Percentiles rank a stretch among this genome's conserved stretches.
Conservation (phyloP, 108 stramenopile species). For the Chaetoceros muelleri region DNA sequence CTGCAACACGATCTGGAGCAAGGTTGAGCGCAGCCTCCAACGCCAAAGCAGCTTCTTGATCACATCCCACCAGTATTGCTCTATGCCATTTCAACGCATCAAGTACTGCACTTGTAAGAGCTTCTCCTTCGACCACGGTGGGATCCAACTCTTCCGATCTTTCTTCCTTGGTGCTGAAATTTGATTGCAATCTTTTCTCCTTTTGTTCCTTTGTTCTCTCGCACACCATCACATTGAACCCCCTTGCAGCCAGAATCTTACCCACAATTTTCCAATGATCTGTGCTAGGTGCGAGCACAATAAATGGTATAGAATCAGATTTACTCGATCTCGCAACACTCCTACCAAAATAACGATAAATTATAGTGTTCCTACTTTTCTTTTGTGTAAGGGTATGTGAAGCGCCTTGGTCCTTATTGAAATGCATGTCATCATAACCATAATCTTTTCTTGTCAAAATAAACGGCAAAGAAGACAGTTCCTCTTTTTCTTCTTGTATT, state of each 20-base stretch:
- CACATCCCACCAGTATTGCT: conserved; percentile 43
- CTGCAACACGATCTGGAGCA: conserved; percentile 34
- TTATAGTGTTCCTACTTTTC: conserved; percentile 9
- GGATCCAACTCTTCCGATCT: neutral
- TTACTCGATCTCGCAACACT: conserved; percentile 4
- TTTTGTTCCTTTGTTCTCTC: conserved; percentile 21
- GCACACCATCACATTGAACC: conserved; percentile 49
- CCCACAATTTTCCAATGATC: conserved; percentile 49
- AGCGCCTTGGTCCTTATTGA: neutral
- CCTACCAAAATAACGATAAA: conserved; percentile 35
- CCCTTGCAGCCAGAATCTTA: conserved; percentile 31
- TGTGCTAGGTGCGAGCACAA: conserved; percentile 42
- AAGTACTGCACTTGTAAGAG: conserved; percentile 8
- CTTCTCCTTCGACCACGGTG: conserved; percentile 4
- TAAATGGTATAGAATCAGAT: conserved; percentile 27
- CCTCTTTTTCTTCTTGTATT: no score
- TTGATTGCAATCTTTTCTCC: neutral
- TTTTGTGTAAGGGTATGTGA: no score
- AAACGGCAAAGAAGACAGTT: neutral
- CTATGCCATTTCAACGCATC: conserved; percentile 35
- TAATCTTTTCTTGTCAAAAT: neutral
- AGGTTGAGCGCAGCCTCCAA: conserved; percentile 35
- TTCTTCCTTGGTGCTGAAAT: neutral
- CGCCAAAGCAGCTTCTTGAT: conserved; percentile 29
- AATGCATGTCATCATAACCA: neutral